A percentile compares a stretch with the other conserved stretches of the same genome.
These are phyloP conservation scores for Przewalskia tangutica DNA, from an alignment of 257 asterid genomes.

Conservation along the genomic window DNA sequence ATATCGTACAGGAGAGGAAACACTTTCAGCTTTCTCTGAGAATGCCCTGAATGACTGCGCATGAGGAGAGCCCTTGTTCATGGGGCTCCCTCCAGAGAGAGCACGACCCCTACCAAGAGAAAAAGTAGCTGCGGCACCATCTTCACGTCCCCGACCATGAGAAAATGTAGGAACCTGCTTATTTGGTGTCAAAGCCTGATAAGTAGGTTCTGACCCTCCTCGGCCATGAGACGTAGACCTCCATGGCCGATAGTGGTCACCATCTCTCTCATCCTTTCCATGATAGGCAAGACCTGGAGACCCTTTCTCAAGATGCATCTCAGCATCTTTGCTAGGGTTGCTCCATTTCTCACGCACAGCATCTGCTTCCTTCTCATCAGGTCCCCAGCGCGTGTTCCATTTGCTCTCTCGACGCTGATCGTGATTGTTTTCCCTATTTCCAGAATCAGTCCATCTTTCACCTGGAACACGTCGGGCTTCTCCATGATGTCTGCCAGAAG, in stretches of 20 bases:
- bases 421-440: conserved; percentile 52
- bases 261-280: conserved; percentile 78
- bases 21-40: conserved; percentile 46
- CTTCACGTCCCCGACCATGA: conserved; percentile 83
- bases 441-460: conserved; percentile 72
- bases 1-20: conserved; percentile 32
- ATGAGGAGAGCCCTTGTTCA: conserved; percentile 24
- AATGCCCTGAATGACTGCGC: conserved; percentile 35
- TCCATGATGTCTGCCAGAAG: conserved; percentile 59
- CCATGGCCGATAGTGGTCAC: conserved; percentile 81
- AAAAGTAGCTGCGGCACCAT: conserved; percentile 33
- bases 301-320: conserved; percentile 44
- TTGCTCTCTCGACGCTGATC: conserved; percentile 90
- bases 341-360: conserved; percentile 61
- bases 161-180: conserved; percentile 48
- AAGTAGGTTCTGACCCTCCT: conserved; percentile 61
- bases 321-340: conserved; percentile 53
- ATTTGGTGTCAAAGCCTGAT: conserved; percentile 39
- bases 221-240: conserved; percentile 63
- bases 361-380: conserved; percentile 53
- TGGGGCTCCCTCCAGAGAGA: conserved; percentile 33
- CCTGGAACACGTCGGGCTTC: conserved; percentile 64
- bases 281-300: conserved; percentile 32
- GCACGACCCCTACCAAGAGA: conserved; percentile 63
- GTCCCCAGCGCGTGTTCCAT: conserved; percentile 97